Evolutionary conservation across 805 yeast species (phyloP), one percentile per base, ranked within the genome.

Genomic region (Kodamaea hsintzibuensis): DNA sequence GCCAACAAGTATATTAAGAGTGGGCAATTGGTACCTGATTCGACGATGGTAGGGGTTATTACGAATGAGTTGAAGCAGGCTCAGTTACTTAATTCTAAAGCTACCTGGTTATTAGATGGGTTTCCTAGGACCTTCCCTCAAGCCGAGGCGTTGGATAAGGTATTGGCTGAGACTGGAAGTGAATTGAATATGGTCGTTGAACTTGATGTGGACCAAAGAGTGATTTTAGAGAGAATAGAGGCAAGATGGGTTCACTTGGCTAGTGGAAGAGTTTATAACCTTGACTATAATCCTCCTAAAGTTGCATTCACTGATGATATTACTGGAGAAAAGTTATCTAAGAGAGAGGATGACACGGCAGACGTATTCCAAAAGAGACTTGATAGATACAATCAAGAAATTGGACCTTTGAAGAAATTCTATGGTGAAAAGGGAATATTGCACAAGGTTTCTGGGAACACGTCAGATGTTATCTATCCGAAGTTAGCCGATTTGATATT

Each of bases 221-320:
- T 88, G 5, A 92, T 92, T 25, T 69, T 91, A 22, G 86, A 86
- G 37, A 78, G 98, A 64, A 90, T 93, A 17, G 88, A 87, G 61
- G 88, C 89, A 57, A 73, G 98, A 60, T 91, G 89, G 86, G 87
- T 91, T 42, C 98, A 92, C 69, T 66, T 79, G 12, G 83, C 89
- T 0, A 88, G 96, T 50, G 98, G 98, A 0, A 75, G 98, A 58
- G 86, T 91, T 2, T 92, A 92, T 68, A 93, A 89, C 67, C 67
- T 89, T 58, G 84, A 89, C 52, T 92, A 91, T 70, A 91, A 89
- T 62, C 97, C 98, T 6, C 98, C 98, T 7, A 86, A 86, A 62
- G 80, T 78, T 1, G 83, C 91, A 0, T 96, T 91, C 37, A 78
- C 72, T 56, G 98, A 92, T 64, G 98, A 92, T 67, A 64, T 91